phyloP scores from a whole-genome alignment of 2,329 filamentous ascomycete species.

The Corynespora cassiicola region DNA sequence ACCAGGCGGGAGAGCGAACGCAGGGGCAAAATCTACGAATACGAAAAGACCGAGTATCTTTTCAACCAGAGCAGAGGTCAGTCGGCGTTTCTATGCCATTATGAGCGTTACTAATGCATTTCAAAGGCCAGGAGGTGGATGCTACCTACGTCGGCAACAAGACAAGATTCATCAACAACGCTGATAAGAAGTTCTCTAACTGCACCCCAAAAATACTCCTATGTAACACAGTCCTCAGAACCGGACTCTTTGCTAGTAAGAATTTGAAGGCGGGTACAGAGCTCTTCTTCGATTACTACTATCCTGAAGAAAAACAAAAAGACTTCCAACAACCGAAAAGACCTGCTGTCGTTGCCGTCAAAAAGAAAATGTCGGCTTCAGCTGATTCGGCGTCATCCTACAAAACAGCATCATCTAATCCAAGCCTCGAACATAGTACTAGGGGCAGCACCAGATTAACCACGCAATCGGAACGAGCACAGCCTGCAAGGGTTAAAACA shows the following conservation, averaged over 20 bases:
- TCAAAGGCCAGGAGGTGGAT: constrained; percentile 64
- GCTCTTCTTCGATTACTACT: constrained; percentile 81
- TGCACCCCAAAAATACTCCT: constrained; percentile 73
- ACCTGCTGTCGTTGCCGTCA: no score
- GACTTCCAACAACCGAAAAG: constrained; percentile 31
- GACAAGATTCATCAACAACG: constrained; percentile 84
- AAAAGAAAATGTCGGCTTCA: no score
- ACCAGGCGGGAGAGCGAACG: constrained; percentile 73
- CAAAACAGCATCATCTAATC: no score
- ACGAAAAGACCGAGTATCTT: constrained; percentile 68
- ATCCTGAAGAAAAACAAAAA: constrained; percentile 24
- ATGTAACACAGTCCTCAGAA: constrained; percentile 76
- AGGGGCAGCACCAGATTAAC: no score
- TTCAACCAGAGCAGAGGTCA: constrained; percentile 59
- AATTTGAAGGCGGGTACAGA: constrained; percentile 76
- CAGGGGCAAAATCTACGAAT: constrained; percentile 69
- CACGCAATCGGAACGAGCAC: no score
- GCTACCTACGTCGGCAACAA: constrained; percentile 80
- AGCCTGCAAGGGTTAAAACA: no score
- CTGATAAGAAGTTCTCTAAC: constrained; percentile 61
- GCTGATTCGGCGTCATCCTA: no score
- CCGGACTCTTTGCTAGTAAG: constrained; percentile 73
- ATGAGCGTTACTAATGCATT: constrained; percentile 10
- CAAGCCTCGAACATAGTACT: no score
- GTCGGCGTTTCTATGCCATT: constrained; percentile 7